Base-by-base conservation (phyloP, 208 protist species). In the Herpetomonas samuelpessoai region DNA sequence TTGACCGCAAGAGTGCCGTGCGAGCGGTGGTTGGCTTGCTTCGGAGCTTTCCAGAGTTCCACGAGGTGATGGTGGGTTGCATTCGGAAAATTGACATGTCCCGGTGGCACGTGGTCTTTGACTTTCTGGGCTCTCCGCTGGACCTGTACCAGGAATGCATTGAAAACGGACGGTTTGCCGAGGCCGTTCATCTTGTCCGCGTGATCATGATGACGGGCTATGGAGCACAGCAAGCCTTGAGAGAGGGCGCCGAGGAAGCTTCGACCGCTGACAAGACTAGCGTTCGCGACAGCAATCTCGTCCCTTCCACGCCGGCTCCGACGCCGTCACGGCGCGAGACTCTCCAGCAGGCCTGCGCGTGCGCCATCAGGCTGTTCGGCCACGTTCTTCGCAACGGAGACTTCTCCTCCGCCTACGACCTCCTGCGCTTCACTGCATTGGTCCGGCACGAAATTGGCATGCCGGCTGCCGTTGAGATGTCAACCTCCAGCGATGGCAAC, bases 21-120 rank as follows among this genome's bases (percentile, higher is more conserved):
- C 71, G 73, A 29, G 69, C 71, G 21, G 58, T 64, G 19, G 49
- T 92, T 9, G 29, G 54, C 2, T 65, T 90, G n/a, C 71, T 95
- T 47, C 74, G 77, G 46, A 73, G 71, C 54, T 92, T 87, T 61
- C 73, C 80, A 0, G 88, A 91, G 57, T 91, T 81, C 57, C 71
- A 88, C 64, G 53, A 67, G 45, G 68, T 95, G 7, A 69, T 87
- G 9, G 76, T 88, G 0, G 79, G 69, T 4, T 92, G 82, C 31
- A 48, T 92, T 57, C 88, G 88, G 48, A 95, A 90, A 67, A 67
- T 88, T 45, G 88, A 92, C 50, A 65, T 79, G 16, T 75, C 69
- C 10, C 68, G 71, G 22, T 91, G 76, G 76, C 68, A 59, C 29
- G 38, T 86, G n/a, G 49, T 93, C 39, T 60, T 88, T 18, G 82